A percentile compares a stretch with the other conserved stretches of the same genome.
phyloP scores from a whole-genome alignment of 257 asterid genomes.

The Lavandula angustifolia region DNA sequence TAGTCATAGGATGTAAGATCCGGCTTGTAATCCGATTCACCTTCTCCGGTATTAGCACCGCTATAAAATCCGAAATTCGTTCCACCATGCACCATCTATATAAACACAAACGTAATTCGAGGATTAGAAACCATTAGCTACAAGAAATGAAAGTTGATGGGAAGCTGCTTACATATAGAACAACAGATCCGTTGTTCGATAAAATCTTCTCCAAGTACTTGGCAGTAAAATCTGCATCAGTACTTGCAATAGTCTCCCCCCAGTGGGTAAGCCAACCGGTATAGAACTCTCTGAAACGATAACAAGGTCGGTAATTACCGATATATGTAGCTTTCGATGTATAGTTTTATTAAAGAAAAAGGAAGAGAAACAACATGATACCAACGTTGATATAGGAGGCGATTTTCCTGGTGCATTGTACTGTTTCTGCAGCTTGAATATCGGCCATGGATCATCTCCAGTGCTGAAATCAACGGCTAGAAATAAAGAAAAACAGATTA shows the following conservation, averaged over 20 bases:
- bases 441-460: conserved; percentile 87
- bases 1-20: conserved; percentile 97
- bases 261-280: conserved; percentile 99
- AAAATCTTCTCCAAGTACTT: conserved; percentile 69
- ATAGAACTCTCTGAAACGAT: conserved; percentile 75
- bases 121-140: conserved; percentile 25
- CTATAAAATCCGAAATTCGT: conserved; percentile 90
- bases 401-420: conserved; percentile 88
- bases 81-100: conserved; percentile 97
- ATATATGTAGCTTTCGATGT: neutral
- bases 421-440: conserved; percentile 80
- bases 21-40: conserved; percentile 76
- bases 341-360: neutral
- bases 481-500: conserved; percentile 12
- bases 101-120: conserved; percentile 21
- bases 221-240: conserved; percentile 77
- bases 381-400: conserved; percentile 87
- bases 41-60: conserved; percentile 89
- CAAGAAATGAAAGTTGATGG: conserved; percentile 31
- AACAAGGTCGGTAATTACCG: conserved; percentile 22
- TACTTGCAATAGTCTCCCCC: conserved; percentile 83
- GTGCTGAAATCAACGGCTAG: conserved; percentile 90
- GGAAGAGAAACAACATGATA: conserved; percentile 24
- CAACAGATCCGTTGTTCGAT: conserved; percentile 83
- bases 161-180: conserved; percentile 73